Percentiles rank a stretch among this genome's conserved stretches.
Evolutionary conservation across 352 stramenopile species (phyloP).

Genomic region (Discostella stelligera): DNA sequence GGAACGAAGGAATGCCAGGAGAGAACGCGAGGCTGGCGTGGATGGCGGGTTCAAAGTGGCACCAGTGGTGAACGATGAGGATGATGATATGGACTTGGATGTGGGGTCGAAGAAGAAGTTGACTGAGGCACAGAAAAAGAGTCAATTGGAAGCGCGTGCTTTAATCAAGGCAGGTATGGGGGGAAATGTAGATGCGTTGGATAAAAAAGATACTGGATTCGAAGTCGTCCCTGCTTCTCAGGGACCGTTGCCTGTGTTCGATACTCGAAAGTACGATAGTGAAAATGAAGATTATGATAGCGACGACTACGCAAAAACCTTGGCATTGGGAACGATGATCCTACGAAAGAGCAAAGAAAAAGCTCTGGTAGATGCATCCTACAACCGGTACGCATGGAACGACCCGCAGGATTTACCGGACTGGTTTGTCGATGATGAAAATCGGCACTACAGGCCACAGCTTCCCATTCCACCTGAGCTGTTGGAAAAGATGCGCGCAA

Average conservation of each 20-base stretch:
- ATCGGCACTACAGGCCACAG: conserved; percentile 94
- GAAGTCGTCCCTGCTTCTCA: conserved; percentile 68
- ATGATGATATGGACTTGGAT: conserved; percentile 68
- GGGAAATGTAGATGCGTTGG: conserved; percentile 1
- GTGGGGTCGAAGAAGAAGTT: conserved; percentile 60
- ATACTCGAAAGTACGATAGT: conserved; percentile 92
- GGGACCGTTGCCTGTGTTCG: conserved; percentile 70
- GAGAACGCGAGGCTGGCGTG: conserved; percentile 66
- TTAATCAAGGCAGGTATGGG: conserved; percentile 81
- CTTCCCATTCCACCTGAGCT: conserved; percentile 91
- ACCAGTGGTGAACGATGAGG: conserved; percentile 67
- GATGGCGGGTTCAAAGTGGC: conserved; percentile 77
- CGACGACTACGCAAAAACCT: conserved; percentile 92
- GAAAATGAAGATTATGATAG: conserved; percentile 97
- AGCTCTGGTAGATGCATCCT: conserved; percentile 96
- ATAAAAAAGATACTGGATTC: conserved; percentile 53
- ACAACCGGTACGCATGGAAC: conserved; percentile 99
- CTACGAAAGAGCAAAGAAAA: conserved; percentile 95
- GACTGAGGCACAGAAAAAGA: conserved; percentile 72
- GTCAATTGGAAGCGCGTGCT: conserved; percentile 61
- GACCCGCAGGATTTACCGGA: conserved; percentile 93
- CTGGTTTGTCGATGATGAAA: conserved; percentile 93
- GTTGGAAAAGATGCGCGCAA: conserved; percentile 97
- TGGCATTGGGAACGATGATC: conserved; percentile 99
- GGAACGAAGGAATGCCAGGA: conserved; percentile 81